Base-by-base conservation (phyloP, 169 alveolate species). In the Eimeria maxima region DNA sequence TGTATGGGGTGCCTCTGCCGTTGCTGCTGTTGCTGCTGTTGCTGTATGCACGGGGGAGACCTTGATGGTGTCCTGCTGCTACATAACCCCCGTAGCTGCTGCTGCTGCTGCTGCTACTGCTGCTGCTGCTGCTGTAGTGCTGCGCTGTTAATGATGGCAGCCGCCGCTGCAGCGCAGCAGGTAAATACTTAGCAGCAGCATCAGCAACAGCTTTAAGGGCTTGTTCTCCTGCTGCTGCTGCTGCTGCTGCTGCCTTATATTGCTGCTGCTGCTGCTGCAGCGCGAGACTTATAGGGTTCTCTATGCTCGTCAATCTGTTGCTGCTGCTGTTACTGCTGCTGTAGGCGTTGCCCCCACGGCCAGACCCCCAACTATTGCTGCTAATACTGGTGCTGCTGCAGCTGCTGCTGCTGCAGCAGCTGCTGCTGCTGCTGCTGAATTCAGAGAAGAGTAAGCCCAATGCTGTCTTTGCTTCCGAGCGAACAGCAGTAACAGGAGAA, bases 121-220 rank as follows among this genome's bases (percentile, higher is more conserved):
- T 57, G 69, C 69, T 57, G 80, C 80, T 69, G 80, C 80, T 69
- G 80, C 80, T 69, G 80, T 38, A 24, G 0, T 33, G 38, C 38
- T 33, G 38, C 38, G 38, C 38, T 33, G 38, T 33, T 1, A 33
- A 33, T 0, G 80, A 24, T 11, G 80, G 80, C 27, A 69, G 80
- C 27, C 38, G 80, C 45, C 80, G 80, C 80, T 69, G 80, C 80
- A 69, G 38, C 45, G 80, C 80, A 24, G 80, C 80, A 69, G 80
- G 80, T 24, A 69, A 38, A 24, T 69, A 69, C 80, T 33, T 33
- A 33, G 38, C 38, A 33, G 38, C 38, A 33, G 38, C 38, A 33
- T 33, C 38, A 33, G 38, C 38, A 33, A 24, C 27, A 24, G 80
- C 16, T 38, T 69, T 69, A 38, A 69, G 27, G 5, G 80, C 80